Conservation (phyloP, 345 rosid genomes). For the Citrus reticulata region DNA sequence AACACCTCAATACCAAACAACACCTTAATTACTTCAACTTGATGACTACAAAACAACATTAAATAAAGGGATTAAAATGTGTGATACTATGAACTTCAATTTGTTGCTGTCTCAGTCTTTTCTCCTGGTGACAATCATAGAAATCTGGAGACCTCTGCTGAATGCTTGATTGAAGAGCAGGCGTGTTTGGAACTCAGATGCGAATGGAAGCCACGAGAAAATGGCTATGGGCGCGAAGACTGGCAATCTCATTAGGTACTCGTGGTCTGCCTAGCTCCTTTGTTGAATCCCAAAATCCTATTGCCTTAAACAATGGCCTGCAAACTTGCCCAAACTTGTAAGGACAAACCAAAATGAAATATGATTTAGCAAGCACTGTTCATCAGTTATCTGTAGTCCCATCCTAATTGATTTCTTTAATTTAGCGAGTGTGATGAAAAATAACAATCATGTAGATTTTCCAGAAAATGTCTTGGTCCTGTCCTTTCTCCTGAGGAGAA, state of each 20-base stretch:
- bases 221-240: constrained; percentile 73
- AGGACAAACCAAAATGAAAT: not conserved
- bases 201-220: constrained; percentile 84
- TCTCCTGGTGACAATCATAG: constrained; percentile 70
- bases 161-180: constrained; percentile 93
- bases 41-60: not conserved
- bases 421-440: not conserved
- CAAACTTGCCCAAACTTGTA: constrained; percentile 72
- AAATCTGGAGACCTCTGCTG: constrained; percentile 90
- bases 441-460: not conserved
- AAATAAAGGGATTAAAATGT: not conserved
- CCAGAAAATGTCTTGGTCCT: not conserved
- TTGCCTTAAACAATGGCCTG: constrained; percentile 39
- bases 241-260: constrained; percentile 71
- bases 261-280: constrained; percentile 90
- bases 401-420: not conserved
- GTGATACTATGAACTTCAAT: not conserved
- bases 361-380: not conserved
- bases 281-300: constrained; percentile 75
- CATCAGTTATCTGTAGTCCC: not conserved
- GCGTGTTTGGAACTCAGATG: constrained; percentile 81
- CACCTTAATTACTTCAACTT: not conserved
- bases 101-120: constrained; percentile 21
- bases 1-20: too few relatives aligned
- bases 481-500: constrained; percentile 62